These are phyloP conservation scores for Ligustrum vulgare DNA, from an alignment of 257 asterid species.

Conservation along the genomic window DNA sequence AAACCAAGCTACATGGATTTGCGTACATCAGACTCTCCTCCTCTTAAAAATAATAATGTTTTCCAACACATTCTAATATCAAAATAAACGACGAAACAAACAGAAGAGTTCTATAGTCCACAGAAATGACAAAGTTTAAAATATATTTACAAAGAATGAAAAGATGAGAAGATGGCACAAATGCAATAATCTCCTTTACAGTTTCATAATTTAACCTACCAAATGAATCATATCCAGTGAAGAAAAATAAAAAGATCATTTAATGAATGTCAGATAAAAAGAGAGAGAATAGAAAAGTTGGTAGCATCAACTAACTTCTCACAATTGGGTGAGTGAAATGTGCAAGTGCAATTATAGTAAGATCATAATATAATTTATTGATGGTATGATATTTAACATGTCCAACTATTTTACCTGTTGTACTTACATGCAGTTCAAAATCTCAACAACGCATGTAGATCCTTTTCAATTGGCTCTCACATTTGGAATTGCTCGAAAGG, in stretches of 20 bases:
- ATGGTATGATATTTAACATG: too few relatives aligned
- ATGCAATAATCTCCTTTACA: too few relatives aligned
- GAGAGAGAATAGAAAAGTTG: neutral
- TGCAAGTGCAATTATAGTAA: too few relatives aligned
- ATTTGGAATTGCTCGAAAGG: conserved; percentile 88
- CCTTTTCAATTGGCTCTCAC: conserved; percentile 94
- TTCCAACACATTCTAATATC: neutral
- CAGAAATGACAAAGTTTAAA: neutral
- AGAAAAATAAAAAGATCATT: too few relatives aligned
- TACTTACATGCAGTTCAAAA: conserved; percentile 83
- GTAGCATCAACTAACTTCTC: neutral
- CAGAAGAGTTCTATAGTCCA: neutral
- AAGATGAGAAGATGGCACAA: too few relatives aligned
- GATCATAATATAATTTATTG: too few relatives aligned
- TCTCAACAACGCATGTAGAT: conserved; percentile 82
- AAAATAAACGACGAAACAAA: neutral
- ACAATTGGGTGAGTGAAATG: too few relatives aligned
- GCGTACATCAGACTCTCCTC: neutral
- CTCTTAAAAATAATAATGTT: neutral
- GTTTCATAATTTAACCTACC: neutral
- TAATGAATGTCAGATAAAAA: too few relatives aligned
- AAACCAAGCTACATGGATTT: too few relatives aligned
- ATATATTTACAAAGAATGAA: too few relatives aligned
- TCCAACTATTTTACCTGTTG: too few relatives aligned
- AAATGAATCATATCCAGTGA: neutral